Evolutionary conservation across 192 early-diverging fungal genomes (phyloP).

Genomic region (Linderina pennispora): DNA sequence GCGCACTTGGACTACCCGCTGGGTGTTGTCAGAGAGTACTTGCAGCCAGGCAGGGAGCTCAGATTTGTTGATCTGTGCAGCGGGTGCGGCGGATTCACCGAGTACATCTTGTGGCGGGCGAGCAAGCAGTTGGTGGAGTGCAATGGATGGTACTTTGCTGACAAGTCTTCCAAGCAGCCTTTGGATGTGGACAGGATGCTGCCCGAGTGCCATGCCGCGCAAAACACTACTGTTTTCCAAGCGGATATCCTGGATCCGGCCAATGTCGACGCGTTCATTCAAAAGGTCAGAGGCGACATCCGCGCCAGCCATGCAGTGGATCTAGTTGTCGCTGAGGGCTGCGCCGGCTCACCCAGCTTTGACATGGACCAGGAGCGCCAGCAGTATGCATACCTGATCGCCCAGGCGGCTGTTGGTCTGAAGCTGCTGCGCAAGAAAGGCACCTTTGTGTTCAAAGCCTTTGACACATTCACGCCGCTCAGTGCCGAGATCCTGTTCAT

Average conservation of each 20-base stretch:
- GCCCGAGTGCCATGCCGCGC: neutral
- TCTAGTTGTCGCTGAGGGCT: conserved; percentile 23
- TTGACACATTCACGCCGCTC: conserved; percentile 22
- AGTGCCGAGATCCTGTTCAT: conserved; percentile 35
- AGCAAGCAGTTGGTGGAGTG: neutral
- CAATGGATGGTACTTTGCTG: conserved; percentile 30
- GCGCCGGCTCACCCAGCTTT: neutral
- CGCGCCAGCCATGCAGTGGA: conserved; percentile 8
- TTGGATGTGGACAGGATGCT: neutral
- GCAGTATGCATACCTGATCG: conserved; percentile 19
- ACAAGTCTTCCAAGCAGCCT: neutral
- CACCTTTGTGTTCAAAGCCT: conserved; percentile 28
- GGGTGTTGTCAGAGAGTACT: conserved; percentile 13
- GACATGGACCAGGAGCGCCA: conserved; percentile 9
- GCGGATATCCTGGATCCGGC: conserved; percentile 6
- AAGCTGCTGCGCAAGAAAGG: conserved; percentile 16
- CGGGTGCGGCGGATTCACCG: conserved; percentile 6
- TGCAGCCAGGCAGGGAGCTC: neutral
- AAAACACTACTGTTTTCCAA: neutral
- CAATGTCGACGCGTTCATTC: conserved; percentile 18
- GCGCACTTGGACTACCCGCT: conserved; percentile 24
- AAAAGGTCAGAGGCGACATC: conserved; percentile 2
- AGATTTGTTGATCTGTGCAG: conserved; percentile 32
- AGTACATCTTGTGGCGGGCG: conserved; percentile 28
- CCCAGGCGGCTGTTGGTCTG: conserved; percentile 23